Percentiles rank a stretch among this genome's conserved stretches.
phyloP scores from a whole-genome alignment of 73 alveolate species.

The Durusdinium trenchii region DNA sequence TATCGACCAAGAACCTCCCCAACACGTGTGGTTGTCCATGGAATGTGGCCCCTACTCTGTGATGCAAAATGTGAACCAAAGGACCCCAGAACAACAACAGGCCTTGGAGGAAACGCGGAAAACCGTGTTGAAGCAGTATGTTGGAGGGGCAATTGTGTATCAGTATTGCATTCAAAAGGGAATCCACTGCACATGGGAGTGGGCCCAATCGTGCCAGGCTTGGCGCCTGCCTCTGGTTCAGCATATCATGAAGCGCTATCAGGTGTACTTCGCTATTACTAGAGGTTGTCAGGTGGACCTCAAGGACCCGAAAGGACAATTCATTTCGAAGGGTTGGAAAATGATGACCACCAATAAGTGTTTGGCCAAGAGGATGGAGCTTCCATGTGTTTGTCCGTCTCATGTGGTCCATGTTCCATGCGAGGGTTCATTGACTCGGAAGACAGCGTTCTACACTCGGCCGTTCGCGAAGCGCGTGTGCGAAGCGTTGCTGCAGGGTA shows the following conservation, averaged over 20 bases:
- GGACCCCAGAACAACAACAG: not conserved
- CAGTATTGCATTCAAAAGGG: slow-evolving; percentile 6
- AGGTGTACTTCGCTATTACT: not conserved
- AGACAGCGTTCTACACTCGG: not conserved
- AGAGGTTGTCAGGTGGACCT: not conserved
- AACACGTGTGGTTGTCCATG: not conserved
- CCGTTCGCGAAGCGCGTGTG: not conserved
- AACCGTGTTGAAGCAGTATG: not conserved
- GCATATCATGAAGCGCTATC: not conserved
- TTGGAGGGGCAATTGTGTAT: not conserved
- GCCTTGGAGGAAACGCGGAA: not conserved
- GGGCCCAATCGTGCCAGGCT: not conserved
- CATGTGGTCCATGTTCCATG: not conserved
- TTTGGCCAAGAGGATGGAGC: not conserved
- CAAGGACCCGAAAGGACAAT: not conserved
- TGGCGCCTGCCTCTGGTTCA: slow-evolving; percentile 32
- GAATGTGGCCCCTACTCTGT: not conserved
- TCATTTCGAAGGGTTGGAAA: not conserved
- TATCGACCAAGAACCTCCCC: not conserved
- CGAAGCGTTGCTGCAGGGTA: not conserved
- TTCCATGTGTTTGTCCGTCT: not conserved
- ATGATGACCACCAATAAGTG: not conserved
- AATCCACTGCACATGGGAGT: slow-evolving; percentile 4
- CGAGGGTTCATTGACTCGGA: not conserved
- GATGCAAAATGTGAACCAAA: not conserved